Base-by-base conservation (phyloP, 2,329 filamentous ascomycete genomes). In the Fusarium scirpi region DNA sequence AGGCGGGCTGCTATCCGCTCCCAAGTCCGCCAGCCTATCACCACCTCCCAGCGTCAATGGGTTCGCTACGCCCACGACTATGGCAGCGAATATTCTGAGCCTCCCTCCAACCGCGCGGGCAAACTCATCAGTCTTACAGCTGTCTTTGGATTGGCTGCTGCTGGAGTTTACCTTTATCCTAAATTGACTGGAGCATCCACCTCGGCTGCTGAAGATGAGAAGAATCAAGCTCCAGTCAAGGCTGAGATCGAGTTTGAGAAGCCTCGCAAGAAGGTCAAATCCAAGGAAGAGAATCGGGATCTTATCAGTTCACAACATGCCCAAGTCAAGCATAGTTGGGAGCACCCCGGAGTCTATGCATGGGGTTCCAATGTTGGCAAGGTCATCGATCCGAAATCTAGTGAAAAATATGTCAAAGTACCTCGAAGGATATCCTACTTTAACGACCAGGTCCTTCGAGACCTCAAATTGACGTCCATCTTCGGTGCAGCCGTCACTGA, bases 401-500 rank as follows among this genome's bases (percentile, higher is more conserved):
- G 91, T 54, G 94, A 97, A 58, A 83, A 84, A 30, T 87, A 91
- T 67, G 85, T 98, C 78, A 98, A 97, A 82, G 89, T 87, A 3
- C 94, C 96, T 16, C 85, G 91, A 62, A 87, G 94, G 63, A 89
- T 98, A 75, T 73, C 86, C 1, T 96, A 91, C 80, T 98, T 99
- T 76, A 90, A 98, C 76, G 92, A 91, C 30, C 89, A 93, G 79
- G 80, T 98, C 18, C 84, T 99, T 44, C 87, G 95, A 51, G 96
- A 98, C 77, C 84, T 98, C 69, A 97, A 97, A 82, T 82, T 98
- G 52, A 93, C 94, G 63, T 86, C 89, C 57, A 88, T 89, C 43
- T 94, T 97, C 77, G 96, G 93, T 11, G 95, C 90, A 6, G 96
- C 96, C 12, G 91, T 98, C 43, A 91, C 91, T 7, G 94, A 98